Conservation (phyloP, 2,329 filamentous ascomycete species). For the Scytalidium lignicola region DNA sequence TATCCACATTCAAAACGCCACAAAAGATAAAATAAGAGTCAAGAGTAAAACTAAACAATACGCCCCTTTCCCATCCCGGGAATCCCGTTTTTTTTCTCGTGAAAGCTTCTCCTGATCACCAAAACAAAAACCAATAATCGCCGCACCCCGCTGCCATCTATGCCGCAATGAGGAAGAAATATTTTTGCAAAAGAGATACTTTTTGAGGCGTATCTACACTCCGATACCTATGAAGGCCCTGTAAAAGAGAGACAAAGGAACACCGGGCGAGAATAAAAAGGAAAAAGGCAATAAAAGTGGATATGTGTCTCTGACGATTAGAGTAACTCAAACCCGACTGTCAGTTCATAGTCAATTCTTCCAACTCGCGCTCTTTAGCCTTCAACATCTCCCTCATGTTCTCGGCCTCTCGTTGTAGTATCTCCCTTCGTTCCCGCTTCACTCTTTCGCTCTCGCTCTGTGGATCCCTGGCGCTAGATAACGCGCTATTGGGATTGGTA, state of each 20-base stretch:
- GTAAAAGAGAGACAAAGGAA: no score
- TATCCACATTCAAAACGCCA: not conserved
- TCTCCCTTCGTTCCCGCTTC: constrained; percentile 58
- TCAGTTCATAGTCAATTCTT: constrained; percentile 15
- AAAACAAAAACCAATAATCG: not conserved
- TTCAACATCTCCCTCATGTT: constrained; percentile 49
- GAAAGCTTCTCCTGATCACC: not conserved
- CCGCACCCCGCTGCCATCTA: not conserved
- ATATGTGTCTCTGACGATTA: no score
- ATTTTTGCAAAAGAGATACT: not conserved
- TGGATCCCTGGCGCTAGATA: constrained; percentile 25
- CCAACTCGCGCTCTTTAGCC: constrained; percentile 26
- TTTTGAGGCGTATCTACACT: not conserved
- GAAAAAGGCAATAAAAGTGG: no score
- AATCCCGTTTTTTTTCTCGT: not conserved
- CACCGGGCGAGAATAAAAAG: no score
- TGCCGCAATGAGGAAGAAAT: not conserved
- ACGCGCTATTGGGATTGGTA: constrained; percentile 26
- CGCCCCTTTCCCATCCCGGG: not conserved
- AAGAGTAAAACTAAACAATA: not conserved
- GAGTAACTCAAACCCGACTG: no score
- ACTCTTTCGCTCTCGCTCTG: constrained; percentile 41
- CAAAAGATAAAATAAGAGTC: no score
- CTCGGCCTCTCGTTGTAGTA: constrained; percentile 68
- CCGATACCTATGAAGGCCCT: no score